Conservation (phyloP, 139 green algal genomes). For the Pedinophyceae sp. region DNA sequence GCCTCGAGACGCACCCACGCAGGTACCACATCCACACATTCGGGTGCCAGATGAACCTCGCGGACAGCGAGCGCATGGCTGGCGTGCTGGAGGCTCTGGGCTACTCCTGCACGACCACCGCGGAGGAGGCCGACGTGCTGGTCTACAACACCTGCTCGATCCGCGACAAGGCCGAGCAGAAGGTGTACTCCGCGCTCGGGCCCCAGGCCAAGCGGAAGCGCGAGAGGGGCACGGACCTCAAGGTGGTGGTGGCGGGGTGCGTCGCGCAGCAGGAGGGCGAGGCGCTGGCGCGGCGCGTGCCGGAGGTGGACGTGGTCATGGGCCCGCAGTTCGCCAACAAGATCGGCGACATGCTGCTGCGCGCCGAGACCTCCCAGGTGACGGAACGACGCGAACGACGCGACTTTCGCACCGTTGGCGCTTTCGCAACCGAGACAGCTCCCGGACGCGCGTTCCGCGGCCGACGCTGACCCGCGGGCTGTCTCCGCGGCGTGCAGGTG, state of each 20-base stretch:
- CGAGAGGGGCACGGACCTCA: slow-evolving; percentile 41
- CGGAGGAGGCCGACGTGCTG: slow-evolving; percentile 70
- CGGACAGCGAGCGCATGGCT: slow-evolving; percentile 91
- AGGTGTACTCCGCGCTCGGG: slow-evolving; percentile 84
- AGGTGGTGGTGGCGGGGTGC: slow-evolving; percentile 79
- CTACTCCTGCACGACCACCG: slow-evolving; percentile 40
- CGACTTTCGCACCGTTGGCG: no score
- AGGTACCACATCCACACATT: slow-evolving; percentile 5
- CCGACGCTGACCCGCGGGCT: no score
- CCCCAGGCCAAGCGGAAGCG: slow-evolving; percentile 69
- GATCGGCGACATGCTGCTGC: slow-evolving; percentile 68
- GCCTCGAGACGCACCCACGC: no score
- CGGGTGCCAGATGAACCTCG: slow-evolving; percentile 80
- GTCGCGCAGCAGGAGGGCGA: slow-evolving; percentile 84
- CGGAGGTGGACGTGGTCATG: slow-evolving; percentile 97
- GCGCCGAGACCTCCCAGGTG: slow-evolving; percentile 50
- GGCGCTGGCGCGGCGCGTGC: slow-evolving; percentile 71
- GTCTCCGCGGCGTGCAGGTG: slow-evolving; percentile 10
- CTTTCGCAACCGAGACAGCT: no score
- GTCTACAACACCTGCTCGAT: slow-evolving; percentile 98
- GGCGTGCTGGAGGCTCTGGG: slow-evolving; percentile 70
- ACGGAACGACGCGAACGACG: no score
- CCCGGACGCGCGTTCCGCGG: no score
- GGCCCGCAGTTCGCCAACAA: slow-evolving; percentile 84
- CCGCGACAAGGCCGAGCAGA: slow-evolving; percentile 87